Base-by-base conservation (phyloP, 495 filamentous ascomycete genomes). In the Penicillium silybi region DNA sequence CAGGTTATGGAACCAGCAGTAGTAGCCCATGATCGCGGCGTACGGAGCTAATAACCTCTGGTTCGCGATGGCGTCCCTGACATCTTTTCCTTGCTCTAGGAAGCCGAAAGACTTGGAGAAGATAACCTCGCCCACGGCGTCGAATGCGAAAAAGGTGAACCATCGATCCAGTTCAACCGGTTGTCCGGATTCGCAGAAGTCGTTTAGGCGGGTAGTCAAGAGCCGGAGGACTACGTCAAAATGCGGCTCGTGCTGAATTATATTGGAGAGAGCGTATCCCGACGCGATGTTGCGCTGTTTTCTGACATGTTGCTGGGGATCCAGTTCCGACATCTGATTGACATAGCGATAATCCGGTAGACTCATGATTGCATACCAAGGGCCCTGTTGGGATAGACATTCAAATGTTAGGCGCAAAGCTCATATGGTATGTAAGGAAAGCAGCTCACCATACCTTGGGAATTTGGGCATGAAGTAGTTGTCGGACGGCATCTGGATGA, bases 91-190 rank as follows among this genome's bases (percentile, higher is more conserved):
- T 0, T 43, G 26, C 38, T 67, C 58, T 6, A 78, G 40, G 49
- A 80, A 79, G 3, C 73, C 74, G 25, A 75, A 76, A 1, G 56
- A 57, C 26, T 67, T 61, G 10, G 70, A 76, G 46, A 75, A 71
- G 6, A 59, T 72, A 3, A 69, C 57, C 46, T 73, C 68, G 19
- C 69, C 75, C 23, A 79, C 60, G 4, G 67, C 77, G 41, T 68
- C 72, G 47, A 80, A 78, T 22, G 74, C 63, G 44, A 70, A 78
- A 56, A 69, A 80, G 40, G 67, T 74, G 26, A 79, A 57, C 77
- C 76, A 80, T 27, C 57, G 38, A 10, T 70, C 64, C 0, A 78
- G 57, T 25, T 79, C 68, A 8, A 76, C 56, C 3, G 66, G 48
- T 10, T 65, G 13, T 10, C 59, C 52, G 3, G 48, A 39, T 6